These are phyloP conservation scores for Pyrenophora teres DNA, from an alignment of 2,329 filamentous ascomycete species.

Conservation along the genomic window DNA sequence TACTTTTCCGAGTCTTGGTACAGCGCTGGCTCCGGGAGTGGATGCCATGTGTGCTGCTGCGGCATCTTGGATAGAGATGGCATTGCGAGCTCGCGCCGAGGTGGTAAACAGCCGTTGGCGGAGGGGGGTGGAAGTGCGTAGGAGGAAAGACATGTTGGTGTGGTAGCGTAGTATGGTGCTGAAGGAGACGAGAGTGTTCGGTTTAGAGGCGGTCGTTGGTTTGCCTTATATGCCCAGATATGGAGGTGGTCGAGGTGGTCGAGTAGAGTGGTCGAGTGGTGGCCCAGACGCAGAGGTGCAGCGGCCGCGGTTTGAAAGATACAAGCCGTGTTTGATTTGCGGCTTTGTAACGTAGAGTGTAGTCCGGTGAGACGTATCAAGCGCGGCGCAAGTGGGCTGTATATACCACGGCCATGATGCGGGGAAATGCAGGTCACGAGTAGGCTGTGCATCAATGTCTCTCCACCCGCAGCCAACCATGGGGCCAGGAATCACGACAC, in stretches of 20 bases:
- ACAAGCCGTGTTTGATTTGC: slow-evolving; percentile 14
- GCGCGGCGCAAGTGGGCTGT: slow-evolving; percentile 25
- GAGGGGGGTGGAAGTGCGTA: slow-evolving; percentile 29
- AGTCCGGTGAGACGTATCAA: slow-evolving; percentile 19
- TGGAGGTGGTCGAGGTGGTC: background rate
- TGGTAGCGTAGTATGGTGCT: slow-evolving; percentile 6
- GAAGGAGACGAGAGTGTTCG: background rate
- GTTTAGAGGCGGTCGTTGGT: slow-evolving; percentile 4
- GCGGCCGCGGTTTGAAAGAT: slow-evolving; percentile 24
- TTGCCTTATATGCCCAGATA: slow-evolving; percentile 12
- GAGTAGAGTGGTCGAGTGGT: slow-evolving; percentile 1
- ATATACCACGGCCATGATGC: slow-evolving; percentile 31
- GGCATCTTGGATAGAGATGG: slow-evolving; percentile 30
- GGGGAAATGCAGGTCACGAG: slow-evolving; percentile 35
- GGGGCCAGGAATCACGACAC: slow-evolving; percentile 43
- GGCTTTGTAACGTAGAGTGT: slow-evolving; percentile 17
- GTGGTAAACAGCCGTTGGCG: slow-evolving; percentile 39
- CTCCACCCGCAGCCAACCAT: slow-evolving; percentile 32
- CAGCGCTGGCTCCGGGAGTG: slow-evolving; percentile 21
- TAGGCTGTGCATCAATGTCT: slow-evolving; percentile 32
- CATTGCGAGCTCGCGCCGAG: slow-evolving; percentile 30
- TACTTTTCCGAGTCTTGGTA: slow-evolving; percentile 41
- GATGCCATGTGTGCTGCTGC: slow-evolving; percentile 32
- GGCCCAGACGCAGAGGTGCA: slow-evolving; percentile 21
- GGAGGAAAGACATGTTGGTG: slow-evolving; percentile 36